Conservation (phyloP, 2,329 filamentous ascomycete species). For the Pseudogymnoascus sp. region DNA sequence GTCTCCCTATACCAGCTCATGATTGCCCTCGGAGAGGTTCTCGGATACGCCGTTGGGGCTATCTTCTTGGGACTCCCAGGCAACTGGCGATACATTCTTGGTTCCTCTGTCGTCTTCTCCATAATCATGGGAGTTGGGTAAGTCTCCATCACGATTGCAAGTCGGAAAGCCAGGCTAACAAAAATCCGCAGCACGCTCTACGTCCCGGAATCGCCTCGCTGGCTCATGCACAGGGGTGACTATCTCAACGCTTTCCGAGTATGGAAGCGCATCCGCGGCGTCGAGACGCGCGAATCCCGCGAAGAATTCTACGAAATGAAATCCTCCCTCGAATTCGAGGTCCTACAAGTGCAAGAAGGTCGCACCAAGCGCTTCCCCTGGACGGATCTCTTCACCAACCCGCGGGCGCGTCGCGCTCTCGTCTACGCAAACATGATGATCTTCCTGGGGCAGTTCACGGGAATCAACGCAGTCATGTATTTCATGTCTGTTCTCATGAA, state of each 20-base stretch:
- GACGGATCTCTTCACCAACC: conserved; percentile 67
- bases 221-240: conserved; percentile 60
- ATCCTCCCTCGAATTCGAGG: conserved; percentile 50
- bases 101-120: conserved; percentile 64
- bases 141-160: background rate
- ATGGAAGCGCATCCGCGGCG: conserved; percentile 66
- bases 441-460: conserved; percentile 62
- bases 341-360: conserved; percentile 43
- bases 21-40: conserved; percentile 66
- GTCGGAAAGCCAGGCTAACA: background rate
- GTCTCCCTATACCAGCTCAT: conserved; percentile 71
- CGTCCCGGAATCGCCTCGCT: conserved; percentile 63
- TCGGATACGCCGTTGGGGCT: conserved; percentile 65
- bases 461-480: conserved; percentile 65
- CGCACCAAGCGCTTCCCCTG: conserved; percentile 55
- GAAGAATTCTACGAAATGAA: conserved; percentile 70
- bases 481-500: conserved; percentile 64
- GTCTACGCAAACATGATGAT: conserved; percentile 66
- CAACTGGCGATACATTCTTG: conserved; percentile 68
- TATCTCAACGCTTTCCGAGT: conserved; percentile 56
- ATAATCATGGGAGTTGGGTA: conserved; percentile 44
- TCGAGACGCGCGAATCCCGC: conserved; percentile 46
- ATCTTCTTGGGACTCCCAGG: conserved; percentile 64
- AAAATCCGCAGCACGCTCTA: conserved; percentile 49
- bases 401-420: conserved; percentile 57